A percentile compares a stretch with the other conserved stretches of the same genome.
Evolutionary conservation across 441 rosid species (phyloP).

Genomic region (Eugenia klotzschiana): DNA sequence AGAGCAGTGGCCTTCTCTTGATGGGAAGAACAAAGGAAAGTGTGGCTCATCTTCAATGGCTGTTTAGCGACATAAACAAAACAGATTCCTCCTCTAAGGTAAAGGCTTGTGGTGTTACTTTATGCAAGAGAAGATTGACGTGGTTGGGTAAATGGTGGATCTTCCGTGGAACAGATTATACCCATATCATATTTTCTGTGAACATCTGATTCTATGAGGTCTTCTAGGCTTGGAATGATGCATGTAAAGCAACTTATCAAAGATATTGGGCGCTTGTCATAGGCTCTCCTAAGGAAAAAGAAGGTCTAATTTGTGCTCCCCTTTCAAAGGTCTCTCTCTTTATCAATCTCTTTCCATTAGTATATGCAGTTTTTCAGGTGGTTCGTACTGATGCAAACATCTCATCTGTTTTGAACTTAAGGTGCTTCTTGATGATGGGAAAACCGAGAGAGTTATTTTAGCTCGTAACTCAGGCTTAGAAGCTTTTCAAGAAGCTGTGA

Average conservation of each 20-base stretch:
- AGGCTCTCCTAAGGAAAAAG: constrained; percentile 68
- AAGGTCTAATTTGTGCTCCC: constrained; percentile 64
- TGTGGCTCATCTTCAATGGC: constrained; percentile 41
- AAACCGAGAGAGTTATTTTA: constrained; percentile 68
- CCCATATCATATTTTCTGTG: background rate
- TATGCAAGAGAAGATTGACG: background rate
- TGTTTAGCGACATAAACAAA: constrained; percentile 46
- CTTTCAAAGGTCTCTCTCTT: constrained; percentile 51
- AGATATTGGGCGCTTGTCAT: constrained; percentile 81
- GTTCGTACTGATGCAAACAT: background rate
- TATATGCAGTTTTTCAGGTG: background rate
- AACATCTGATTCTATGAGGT: background rate
- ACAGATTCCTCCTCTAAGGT: constrained; percentile 47
- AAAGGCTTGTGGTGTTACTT: background rate
- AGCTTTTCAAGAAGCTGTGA: constrained; percentile 63
- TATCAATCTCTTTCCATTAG: background rate
- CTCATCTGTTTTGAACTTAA: constrained; percentile 3
- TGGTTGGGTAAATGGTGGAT: background rate
- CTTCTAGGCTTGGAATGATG: constrained; percentile 64
- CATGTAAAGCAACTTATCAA: constrained; percentile 57
- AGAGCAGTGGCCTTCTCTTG: constrained; percentile 72
- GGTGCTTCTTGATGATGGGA: constrained; percentile 82
- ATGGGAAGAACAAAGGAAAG: constrained; percentile 77
- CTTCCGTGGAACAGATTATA: background rate
- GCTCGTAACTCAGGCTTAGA: constrained; percentile 51